Evolutionary conservation across 2,329 filamentous ascomycete species (phyloP).

Genomic region (Ophiostoma sp.): DNA sequence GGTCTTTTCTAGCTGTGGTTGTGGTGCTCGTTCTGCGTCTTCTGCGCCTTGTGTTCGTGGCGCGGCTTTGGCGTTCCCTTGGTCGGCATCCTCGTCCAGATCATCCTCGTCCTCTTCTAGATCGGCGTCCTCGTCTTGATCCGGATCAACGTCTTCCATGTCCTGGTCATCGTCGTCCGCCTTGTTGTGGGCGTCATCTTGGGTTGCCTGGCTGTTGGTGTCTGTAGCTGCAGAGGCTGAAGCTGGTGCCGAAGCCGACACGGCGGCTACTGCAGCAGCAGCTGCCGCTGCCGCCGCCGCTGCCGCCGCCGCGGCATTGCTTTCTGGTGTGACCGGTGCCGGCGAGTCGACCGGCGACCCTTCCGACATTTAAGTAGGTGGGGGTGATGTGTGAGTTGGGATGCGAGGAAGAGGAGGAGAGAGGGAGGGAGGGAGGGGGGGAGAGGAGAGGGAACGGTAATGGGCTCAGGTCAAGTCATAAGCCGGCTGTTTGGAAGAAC

Average conservation of each 20-base stretch:
- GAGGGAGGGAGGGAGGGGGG: neutral
- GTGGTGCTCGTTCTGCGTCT: neutral
- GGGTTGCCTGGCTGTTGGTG: neutral
- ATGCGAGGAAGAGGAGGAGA: neutral
- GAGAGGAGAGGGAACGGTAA: constrained; percentile 14
- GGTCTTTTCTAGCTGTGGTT: constrained; percentile 10
- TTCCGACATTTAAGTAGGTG: constrained; percentile 22
- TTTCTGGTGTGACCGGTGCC: constrained; percentile 12
- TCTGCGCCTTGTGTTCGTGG: neutral
- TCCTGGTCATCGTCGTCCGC: constrained; percentile 13
- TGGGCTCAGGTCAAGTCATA: constrained; percentile 5
- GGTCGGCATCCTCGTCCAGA: neutral
- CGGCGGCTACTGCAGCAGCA: constrained; percentile 16
- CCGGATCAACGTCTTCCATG: constrained; percentile 9
- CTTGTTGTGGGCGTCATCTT: constrained; percentile 2
- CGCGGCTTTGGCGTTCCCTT: neutral
- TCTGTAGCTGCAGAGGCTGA: neutral
- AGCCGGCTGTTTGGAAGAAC: neutral
- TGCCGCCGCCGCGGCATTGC: neutral
- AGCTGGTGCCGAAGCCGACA: constrained; percentile 20
- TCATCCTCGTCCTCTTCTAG: constrained; percentile 2
- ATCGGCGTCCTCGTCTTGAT: neutral
- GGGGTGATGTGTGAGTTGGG: neutral
- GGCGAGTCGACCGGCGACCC: constrained; percentile 21
- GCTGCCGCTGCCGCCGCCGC: constrained; percentile 14